phyloP scores from a whole-genome alignment of 495 filamentous ascomycete genomes.

The Diplogelasinospora grovesii region DNA sequence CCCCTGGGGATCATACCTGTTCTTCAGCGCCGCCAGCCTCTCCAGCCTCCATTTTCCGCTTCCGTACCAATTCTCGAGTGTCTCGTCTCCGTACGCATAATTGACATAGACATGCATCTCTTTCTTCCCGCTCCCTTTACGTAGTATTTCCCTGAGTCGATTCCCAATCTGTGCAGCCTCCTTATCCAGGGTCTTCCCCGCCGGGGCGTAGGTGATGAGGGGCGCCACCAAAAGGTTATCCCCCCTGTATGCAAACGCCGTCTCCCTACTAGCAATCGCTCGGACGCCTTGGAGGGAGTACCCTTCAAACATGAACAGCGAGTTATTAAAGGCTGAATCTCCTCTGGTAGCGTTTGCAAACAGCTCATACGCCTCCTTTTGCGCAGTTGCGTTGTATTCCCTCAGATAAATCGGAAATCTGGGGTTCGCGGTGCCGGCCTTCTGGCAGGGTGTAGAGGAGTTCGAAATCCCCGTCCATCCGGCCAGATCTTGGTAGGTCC shows the following conservation, averaged over 20 bases:
- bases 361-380: slow-evolving; percentile 33
- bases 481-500: slow-evolving; percentile 40
- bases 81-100: slow-evolving; percentile 53
- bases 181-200: slow-evolving; percentile 24
- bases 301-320: slow-evolving; percentile 51
- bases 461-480: slow-evolving; percentile 35
- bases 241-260: slow-evolving; percentile 39
- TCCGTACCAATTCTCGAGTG: slow-evolving; percentile 40
- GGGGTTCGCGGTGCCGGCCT: slow-evolving; percentile 37
- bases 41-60: slow-evolving; percentile 42
- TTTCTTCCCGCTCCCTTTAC: slow-evolving; percentile 26
- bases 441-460: slow-evolving; percentile 36
- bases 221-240: slow-evolving; percentile 41
- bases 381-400: slow-evolving; percentile 38
- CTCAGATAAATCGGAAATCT: slow-evolving; percentile 46
- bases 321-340: slow-evolving; percentile 22
- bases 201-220: slow-evolving; percentile 32
- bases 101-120: slow-evolving; percentile 50
- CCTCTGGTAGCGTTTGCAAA: slow-evolving; percentile 25
- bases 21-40: slow-evolving; percentile 41
- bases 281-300: slow-evolving; percentile 45
- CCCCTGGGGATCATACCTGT: slow-evolving; percentile 48
- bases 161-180: slow-evolving; percentile 31
- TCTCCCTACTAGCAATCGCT: slow-evolving; percentile 22
- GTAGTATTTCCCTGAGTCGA: slow-evolving; percentile 36